Evolutionary conservation across 306 rosid species (phyloP), one percentile per base, ranked within the genome.

Genomic region (apple (Malus domestica)): DNA sequence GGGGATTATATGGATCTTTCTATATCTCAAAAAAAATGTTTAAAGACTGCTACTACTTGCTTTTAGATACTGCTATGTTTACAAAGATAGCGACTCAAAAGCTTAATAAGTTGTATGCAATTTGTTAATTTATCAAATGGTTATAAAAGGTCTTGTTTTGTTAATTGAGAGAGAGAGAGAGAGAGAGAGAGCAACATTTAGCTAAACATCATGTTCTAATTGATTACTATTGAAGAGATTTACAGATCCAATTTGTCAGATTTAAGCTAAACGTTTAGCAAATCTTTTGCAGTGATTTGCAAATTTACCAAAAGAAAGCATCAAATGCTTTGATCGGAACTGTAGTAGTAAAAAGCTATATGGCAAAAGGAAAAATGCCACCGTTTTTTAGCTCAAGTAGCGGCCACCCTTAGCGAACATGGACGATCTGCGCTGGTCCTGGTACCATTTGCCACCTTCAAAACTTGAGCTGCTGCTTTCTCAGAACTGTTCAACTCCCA

Each of bases 1-100:
- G 88, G 82, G 75, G 72, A 90, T 76, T 65, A 8, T 25, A 29
- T 35, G 40, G 45, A 23, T 76, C 22, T 18, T 46, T 65, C 15
- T 51, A 8, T 60, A 18, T 42, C 8, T 27, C 20, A 15, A 58
- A 73, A 73, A 73, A 60, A 25, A 42, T 73, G 45, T 73, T 42
- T 22, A 62, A 57, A 45, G 22, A 62, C n/a, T 74, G 70, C 49
- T 59, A 20, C 29, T 23, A 22, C 30, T 29, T 61, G 60, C 61
- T 61, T 74, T 44, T 42, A 33, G 46, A 19, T 54, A 49, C 19
- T 61, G 12, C 78, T 45, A 27, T 60, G 69, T 29, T 60, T 73
- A 44, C 77, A 25, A 12, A 60, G 46, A 74, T 11, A 27, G 60
- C 20, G 61, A 59, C 29, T 5, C 70, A 45, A 45, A 73, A 29